Base-by-base conservation (phyloP, 176 grass and related monocot genomes). In the Coix lacrymajobi region DNA sequence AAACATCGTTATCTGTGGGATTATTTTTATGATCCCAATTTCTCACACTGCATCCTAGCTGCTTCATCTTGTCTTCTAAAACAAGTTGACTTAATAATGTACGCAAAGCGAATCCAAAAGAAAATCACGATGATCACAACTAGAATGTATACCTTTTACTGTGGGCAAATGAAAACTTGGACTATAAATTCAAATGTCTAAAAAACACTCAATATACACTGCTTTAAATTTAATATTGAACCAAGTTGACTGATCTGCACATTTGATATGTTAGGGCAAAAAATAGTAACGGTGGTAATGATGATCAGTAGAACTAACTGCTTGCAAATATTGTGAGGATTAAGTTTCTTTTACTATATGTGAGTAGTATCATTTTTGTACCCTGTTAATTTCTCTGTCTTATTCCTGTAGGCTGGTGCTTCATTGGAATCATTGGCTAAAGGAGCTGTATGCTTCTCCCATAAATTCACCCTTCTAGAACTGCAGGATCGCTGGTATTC, bases 401-500 rank as follows among this genome's bases (percentile, higher is more conserved):
- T 88, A 40, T 76, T 80, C 73, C 57, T 80, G 14, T 85, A 92
- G 86, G 49, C 85, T 71, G 89, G 89, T 84, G 89, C 70, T 25
- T 84, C 89, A 0, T 76, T 91, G 70, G 85, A 91, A 60, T 80
- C 85, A 40, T 65, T 91, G 69, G 84, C 85, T 54, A 91, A 91
- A 91, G 89, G 89, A 62, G 89, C 70, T 76, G 76, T 91, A 31
- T 76, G 25, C 38, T 91, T 91, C 79, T 91, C 85, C 62, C 64
- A 32, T 31, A 84, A 82, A 68, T 91, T 87, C 81, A 91, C 85
- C 69, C 75, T 91, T 87, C 61, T 58, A 76, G 89, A 91, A 77
- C 61, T 91, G 70, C 89, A 84, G 41, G 85, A 91, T 69, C 89
- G 56, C 62, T 91, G 89, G 89, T 70, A 41, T 80, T 87, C 85